Evolutionary conservation across 805 yeast species (phyloP).

Genomic region (Candida oleophila): DNA sequence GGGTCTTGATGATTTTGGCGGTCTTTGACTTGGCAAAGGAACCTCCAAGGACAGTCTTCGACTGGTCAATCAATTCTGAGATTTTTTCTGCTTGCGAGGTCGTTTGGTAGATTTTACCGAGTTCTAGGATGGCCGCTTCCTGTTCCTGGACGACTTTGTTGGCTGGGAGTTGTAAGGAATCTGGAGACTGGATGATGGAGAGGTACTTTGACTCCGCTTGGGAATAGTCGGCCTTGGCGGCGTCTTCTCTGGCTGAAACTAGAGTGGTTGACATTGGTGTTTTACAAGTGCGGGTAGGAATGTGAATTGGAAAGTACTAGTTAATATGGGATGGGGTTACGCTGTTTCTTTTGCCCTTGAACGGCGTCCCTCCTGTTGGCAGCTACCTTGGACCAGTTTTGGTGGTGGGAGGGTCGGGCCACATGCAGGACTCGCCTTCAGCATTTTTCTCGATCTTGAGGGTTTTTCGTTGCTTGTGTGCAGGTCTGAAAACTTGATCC

Average conservation of each 20-base stretch:
- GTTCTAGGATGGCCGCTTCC: conserved; percentile 70
- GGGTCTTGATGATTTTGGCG: conserved; percentile 80
- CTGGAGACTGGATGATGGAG: conserved; percentile 38
- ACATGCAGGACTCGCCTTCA: too few species aligned
- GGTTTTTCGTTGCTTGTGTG: background rate
- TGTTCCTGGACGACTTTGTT: conserved; percentile 34
- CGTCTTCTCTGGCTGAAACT: conserved; percentile 58
- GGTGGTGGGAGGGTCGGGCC: too few species aligned
- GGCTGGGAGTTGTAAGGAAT: background rate
- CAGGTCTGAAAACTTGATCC: background rate
- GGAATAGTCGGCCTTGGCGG: conserved; percentile 44
- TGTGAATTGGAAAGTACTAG: background rate
- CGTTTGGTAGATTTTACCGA: conserved; percentile 68
- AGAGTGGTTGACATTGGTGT: conserved; percentile 1
- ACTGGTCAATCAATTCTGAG: conserved; percentile 58
- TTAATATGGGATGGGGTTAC: too few species aligned
- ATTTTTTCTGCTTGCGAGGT: conserved; percentile 51
- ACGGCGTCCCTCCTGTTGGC: too few species aligned
- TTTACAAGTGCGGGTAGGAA: background rate
- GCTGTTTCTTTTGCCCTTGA: too few species aligned
- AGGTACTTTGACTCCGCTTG: conserved; percentile 63
- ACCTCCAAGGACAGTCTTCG: conserved; percentile 64
- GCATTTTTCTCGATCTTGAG: background rate
- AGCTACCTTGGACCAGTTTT: too few species aligned
- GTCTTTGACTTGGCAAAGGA: conserved; percentile 90